phyloP scores from a whole-genome alignment of 2,329 filamentous ascomycete genomes.

The Aspergillus sp. region DNA sequence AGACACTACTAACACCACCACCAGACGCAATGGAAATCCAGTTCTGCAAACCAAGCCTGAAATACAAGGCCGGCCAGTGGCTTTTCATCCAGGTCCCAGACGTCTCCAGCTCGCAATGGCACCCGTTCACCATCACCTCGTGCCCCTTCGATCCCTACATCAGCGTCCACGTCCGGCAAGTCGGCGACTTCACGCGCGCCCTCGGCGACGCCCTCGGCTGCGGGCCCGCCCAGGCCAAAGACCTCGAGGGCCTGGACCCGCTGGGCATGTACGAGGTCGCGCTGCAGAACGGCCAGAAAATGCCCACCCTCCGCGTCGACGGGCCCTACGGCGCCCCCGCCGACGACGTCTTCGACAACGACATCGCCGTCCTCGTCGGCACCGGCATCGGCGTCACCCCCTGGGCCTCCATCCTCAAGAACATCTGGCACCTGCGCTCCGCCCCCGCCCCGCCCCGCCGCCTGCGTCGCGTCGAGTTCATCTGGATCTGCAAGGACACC shows the following conservation, averaged over 20 bases:
- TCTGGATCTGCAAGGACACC: conserved; percentile 96
- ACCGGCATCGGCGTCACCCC: conserved; percentile 81
- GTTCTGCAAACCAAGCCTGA: conserved; percentile 92
- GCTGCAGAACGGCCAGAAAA: conserved; percentile 81
- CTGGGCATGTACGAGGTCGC: conserved; percentile 98
- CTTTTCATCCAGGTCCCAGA: conserved; percentile 89
- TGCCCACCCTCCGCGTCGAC: conserved; percentile 83
- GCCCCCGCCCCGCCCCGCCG: conserved; percentile 80
- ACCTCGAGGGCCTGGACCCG: conserved; percentile 83
- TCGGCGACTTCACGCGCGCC: conserved; percentile 89
- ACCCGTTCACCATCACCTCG: conserved; percentile 97
- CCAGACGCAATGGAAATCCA: conserved; percentile 97
- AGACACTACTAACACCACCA: conserved; percentile 15
- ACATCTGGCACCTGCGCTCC: conserved; percentile 94
- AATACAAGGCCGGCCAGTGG: conserved; percentile 98
- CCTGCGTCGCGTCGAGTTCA: conserved; percentile 91
- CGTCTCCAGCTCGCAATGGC: conserved; percentile 86
- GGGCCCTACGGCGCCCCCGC: conserved; percentile 94
- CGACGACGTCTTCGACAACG: conserved; percentile 94
- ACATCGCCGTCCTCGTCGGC: conserved; percentile 67
- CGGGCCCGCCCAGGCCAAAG: conserved; percentile 73
- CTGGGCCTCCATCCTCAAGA: conserved; percentile 83
- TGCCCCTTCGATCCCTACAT: conserved; percentile 94
- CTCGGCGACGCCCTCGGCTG: conserved; percentile 95
- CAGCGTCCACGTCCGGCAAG: conserved; percentile 88